Evolutionary conservation across 768 basidiomycete species (phyloP), one percentile per base, ranked within the genome.

Genomic region (Clitopilus passeckerianus): DNA sequence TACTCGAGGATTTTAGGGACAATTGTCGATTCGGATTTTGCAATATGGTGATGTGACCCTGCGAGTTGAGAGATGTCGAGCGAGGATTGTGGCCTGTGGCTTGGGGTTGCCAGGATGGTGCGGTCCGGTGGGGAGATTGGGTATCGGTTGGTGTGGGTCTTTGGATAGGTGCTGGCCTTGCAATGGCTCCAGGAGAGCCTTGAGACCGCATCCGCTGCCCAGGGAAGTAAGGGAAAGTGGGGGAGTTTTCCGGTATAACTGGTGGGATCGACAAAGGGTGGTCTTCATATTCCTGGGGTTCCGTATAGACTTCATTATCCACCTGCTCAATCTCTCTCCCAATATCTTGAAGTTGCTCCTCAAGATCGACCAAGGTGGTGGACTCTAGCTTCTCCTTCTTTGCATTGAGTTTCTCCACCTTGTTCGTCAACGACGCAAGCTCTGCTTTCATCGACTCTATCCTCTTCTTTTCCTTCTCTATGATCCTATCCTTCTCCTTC

Each of bases 321-420:
- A 71, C 70, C 34, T 68, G 68, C 66, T 86, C 84, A 20, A 90
- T 81, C 70, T 92, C 86, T 23, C 74, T 74, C 63, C 83, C 80
- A 54, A 90, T 72, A 44, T 81, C 80, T 60, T 74, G 74, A 54
- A 93, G 74, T 68, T 86, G 83, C 54, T 82, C 80, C 71, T 91
- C 90, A 43, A 93, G 76, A 60, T 89, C 89, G 1, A 79, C 79
- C 16, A 93, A 76, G 14, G 80, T 73, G 30, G 72, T 72, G 5
- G 66, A 73, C 66, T 90, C 88, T 56, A 91, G 70, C 67, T 81
- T 89, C 56, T 91, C 90, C 66, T 79, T 80, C 75, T 86, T 88
- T 58, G 73, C 76, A 27, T 68, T 77, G 57, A 93, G 71, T 66
- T 83, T 85, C 60, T 96, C 94, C 60, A 93, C 72, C 66, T 83